Evolutionary conservation across 31 red algal species (phyloP).

Genomic region (Porphyra umbilicalis): DNA sequence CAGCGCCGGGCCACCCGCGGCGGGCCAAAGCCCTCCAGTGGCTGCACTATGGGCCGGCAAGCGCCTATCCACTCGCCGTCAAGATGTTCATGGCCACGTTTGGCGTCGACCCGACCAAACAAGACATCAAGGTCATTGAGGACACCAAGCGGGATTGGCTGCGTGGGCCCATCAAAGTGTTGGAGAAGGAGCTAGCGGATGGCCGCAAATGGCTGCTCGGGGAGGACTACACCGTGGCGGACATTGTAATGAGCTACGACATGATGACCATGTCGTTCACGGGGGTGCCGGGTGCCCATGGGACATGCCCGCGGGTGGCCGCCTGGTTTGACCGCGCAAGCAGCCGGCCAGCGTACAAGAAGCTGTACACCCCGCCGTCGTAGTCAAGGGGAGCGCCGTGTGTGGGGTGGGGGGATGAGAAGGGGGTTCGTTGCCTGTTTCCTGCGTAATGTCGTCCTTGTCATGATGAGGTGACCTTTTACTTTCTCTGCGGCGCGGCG

Average conservation of each 20-base stretch:
- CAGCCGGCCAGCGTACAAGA: background rate
- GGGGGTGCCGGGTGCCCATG: background rate
- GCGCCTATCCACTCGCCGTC: background rate
- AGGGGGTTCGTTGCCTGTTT: no score
- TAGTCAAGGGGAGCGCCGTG: background rate
- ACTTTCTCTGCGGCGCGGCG: no score
- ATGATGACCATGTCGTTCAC: background rate
- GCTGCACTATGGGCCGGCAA: background rate
- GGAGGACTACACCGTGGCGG: background rate
- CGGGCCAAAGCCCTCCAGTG: background rate
- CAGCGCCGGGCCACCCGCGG: background rate
- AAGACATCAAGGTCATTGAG: background rate
- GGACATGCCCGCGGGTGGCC: background rate
- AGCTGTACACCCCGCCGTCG: background rate
- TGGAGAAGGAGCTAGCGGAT: background rate
- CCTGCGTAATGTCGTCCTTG: no score
- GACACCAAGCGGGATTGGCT: background rate
- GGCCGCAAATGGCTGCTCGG: background rate
- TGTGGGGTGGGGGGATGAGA: background rate
- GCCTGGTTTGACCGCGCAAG: background rate
- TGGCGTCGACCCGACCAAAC: background rate
- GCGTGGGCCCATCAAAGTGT: background rate
- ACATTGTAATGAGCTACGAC: background rate
- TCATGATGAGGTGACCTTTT: no score
- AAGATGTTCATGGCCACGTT: background rate